phyloP scores from a whole-genome alignment of 2,329 filamentous ascomycete genomes.

The Atkinsonella hypoxylon region DNA sequence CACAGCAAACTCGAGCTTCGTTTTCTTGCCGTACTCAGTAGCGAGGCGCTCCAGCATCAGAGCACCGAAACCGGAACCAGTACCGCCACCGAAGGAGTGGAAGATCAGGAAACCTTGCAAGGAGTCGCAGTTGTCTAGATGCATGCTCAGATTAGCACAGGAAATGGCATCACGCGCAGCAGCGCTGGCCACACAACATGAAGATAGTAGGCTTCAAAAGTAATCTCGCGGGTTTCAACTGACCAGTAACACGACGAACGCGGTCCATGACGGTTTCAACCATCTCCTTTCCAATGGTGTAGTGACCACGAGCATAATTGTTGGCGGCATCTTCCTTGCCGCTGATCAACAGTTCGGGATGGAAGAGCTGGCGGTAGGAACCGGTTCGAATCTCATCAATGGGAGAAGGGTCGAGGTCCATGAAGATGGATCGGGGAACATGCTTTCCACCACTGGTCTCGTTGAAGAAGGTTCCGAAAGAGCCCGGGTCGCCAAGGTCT shows the following conservation, averaged over 20 bases:
- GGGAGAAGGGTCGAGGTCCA: constrained; percentile 61
- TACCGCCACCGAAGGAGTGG: constrained; percentile 64
- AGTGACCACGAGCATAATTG: constrained; percentile 67
- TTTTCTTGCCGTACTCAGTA: constrained; percentile 67
- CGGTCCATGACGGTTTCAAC: constrained; percentile 58
- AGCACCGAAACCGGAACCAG: constrained; percentile 60
- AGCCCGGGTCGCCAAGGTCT: constrained; percentile 49
- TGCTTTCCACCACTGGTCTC: constrained; percentile 62
- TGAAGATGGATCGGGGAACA: constrained; percentile 59
- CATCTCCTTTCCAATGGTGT: constrained; percentile 68
- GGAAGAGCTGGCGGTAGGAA: constrained; percentile 55
- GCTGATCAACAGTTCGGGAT: constrained; percentile 59
- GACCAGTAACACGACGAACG: constrained; percentile 57
- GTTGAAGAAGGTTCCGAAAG: constrained; percentile 63
- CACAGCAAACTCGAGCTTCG: constrained; percentile 63
- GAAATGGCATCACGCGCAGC: background rate
- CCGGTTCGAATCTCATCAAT: constrained; percentile 65
- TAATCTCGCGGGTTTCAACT: constrained; percentile 14
- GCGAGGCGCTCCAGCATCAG: constrained; percentile 61
- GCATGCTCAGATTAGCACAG: constrained; percentile 10
- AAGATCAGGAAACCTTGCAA: constrained; percentile 65
- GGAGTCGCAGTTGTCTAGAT: constrained; percentile 56
- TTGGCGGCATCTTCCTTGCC: constrained; percentile 69
- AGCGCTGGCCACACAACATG: background rate
- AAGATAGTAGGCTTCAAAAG: background rate